Base-by-base conservation (phyloP, 352 stramenopile species). In the Phytophthora pluvialis region DNA sequence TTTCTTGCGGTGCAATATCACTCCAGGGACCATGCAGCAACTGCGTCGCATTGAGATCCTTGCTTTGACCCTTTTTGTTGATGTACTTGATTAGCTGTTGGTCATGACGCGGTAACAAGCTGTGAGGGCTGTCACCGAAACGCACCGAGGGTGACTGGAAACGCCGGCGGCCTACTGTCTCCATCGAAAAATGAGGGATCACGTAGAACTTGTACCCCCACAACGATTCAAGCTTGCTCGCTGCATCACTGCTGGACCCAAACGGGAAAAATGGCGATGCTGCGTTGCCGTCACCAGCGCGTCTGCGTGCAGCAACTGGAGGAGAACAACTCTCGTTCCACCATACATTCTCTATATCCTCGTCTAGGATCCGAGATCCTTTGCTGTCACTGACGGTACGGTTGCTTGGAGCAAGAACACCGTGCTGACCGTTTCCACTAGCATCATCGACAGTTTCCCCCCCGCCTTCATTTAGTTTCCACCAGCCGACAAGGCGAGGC, bases 151-250 rank as follows among this genome's bases (percentile, higher is more conserved):
- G 67, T 11, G 79, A 74, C 31, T 78, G 61, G 33, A 92, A 89
- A 10, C 69, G 70, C 13, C 77, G 53, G 9, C 82, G 80, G 12
- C 81, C 80, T 35, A 92, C 75, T 11, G 78, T 86, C 3, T 71
- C 60, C 2, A 57, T 8, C 0, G 81, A 73, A 60, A 85, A 94
- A 59, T 94, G 86, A 1, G 81, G 83, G 26, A 92, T 88, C 1
- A 93, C 76, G 35, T 81, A 88, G 39, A 93, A 91, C 9, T 76
- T 75, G 50, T 90, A 94, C 3, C 86, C 86, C 86, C 86, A 94
- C 21, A 62, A 60, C 1, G 48, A 29, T 33, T 67, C 61, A 7
- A 48, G 12, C 12, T 63, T 54, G 3, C 38, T 54, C 18, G 26
- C 28, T 31, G 35, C 9, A 11, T 53, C 46, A 43, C 2, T 45